phyloP scores from a whole-genome alignment of 1,284 basidiomycete species.

The Cryptococcus depauperatus region DNA sequence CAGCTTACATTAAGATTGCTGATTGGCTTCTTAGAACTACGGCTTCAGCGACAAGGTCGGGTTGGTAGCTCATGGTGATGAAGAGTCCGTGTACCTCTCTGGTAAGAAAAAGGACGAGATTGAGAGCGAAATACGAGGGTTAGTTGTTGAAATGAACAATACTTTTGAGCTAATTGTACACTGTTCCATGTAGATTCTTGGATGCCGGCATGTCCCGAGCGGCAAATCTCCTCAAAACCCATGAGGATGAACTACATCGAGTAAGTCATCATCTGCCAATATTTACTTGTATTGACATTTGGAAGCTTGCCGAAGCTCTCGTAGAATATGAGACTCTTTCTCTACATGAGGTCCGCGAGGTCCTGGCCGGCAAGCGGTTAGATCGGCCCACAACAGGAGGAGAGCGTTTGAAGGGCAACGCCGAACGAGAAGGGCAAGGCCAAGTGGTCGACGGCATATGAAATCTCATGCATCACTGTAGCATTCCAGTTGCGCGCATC shows the following conservation, averaged over 20 bases:
- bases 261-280: conserved; percentile 46
- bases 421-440: conserved; percentile 18
- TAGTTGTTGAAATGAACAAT: neutral
- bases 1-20: neutral
- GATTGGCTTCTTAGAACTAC: conserved; percentile 48
- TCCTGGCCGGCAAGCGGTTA: conserved; percentile 73
- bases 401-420: conserved; percentile 22
- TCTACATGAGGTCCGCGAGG: conserved; percentile 70
- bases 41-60: conserved; percentile 81
- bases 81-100: conserved; percentile 61
- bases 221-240: conserved; percentile 58
- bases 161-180: neutral
- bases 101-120: conserved; percentile 68
- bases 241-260: conserved; percentile 69
- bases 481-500: no score
- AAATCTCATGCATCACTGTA: no score
- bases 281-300: neutral
- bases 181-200: conserved; percentile 55
- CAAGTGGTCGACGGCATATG: conserved; percentile 31
- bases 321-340: conserved; percentile 91
- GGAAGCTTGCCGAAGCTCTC: conserved; percentile 72
- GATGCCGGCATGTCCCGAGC: conserved; percentile 66
- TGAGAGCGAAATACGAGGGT: conserved; percentile 73
- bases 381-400: conserved; percentile 25
- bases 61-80: conserved; percentile 63